Percentiles rank a stretch among this genome's conserved stretches.
phyloP scores from a whole-genome alignment of 2,329 filamentous ascomycete species.

The Epichloe gansuensis region DNA sequence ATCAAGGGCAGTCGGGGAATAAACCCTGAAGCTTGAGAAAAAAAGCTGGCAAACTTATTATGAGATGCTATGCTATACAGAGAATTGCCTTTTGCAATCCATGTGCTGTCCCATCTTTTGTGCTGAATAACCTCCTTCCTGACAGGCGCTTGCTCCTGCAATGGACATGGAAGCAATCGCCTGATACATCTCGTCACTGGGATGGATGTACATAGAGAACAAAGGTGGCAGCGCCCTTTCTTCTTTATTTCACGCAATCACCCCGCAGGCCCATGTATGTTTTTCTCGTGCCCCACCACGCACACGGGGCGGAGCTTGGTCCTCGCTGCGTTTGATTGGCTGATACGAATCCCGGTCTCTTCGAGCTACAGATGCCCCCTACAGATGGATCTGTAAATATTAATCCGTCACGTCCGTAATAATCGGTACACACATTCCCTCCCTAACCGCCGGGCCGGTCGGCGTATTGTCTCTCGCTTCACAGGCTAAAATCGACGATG shows the following conservation, averaged over 20 bases:
- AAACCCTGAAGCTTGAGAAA: neutral
- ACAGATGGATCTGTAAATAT: neutral
- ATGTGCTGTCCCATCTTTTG: too few species aligned
- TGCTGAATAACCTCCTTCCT: too few species aligned
- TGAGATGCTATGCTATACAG: too few species aligned
- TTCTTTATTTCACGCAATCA: neutral
- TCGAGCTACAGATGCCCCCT: neutral
- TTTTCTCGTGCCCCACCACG: neutral
- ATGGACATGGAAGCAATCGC: too few species aligned
- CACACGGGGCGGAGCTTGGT: neutral
- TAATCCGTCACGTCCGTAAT: too few species aligned
- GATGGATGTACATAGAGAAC: neutral
- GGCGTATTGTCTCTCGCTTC: too few species aligned
- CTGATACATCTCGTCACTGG: neutral
- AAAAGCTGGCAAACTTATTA: neutral
- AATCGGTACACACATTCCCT: too few species aligned
- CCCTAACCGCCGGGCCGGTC: too few species aligned
- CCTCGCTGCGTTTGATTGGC: neutral
- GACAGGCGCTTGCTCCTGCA: too few species aligned
- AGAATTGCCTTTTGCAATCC: too few species aligned
- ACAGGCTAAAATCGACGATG: too few species aligned
- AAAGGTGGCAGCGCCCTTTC: neutral
- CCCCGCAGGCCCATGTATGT: neutral
- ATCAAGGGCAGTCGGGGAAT: neutral
- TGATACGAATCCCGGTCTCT: neutral